Percentiles rank a stretch among this genome's conserved stretches.
Evolutionary conservation across 768 basidiomycete species (phyloP).

Genomic region (Dentipellis fragilis): DNA sequence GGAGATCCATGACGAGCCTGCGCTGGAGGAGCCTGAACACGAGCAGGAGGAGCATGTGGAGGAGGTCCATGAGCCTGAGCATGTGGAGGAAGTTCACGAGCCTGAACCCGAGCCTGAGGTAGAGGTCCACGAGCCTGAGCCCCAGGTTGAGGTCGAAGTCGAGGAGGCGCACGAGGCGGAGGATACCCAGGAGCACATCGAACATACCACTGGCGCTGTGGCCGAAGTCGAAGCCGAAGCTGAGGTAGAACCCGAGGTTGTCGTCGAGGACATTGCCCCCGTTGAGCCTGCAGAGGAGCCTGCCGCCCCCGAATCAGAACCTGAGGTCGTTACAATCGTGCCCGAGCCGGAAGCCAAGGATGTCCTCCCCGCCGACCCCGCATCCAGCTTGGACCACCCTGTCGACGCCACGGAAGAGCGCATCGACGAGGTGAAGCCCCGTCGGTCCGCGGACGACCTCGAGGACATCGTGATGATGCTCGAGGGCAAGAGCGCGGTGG

Average conservation of each 20-base stretch:
- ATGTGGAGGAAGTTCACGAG: neutral
- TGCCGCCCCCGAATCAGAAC: neutral
- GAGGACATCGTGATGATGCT: conserved; percentile 63
- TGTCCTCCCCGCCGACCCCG: too few species aligned
- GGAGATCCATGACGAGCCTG: conserved; percentile 1
- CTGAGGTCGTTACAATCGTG: neutral
- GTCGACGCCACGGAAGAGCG: conserved; percentile 5
- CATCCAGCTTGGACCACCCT: neutral
- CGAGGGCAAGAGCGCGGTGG: conserved; percentile 28
- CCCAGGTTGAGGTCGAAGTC: neutral
- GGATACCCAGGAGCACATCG: neutral
- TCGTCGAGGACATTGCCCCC: neutral
- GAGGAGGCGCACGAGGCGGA: neutral
- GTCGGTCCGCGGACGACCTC: conserved; percentile 30
- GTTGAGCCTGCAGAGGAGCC: conserved; percentile 4
- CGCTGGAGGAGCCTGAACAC: conserved; percentile 8
- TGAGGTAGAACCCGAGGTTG: conserved; percentile 2
- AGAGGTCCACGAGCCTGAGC: neutral
- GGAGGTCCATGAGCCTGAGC: neutral
- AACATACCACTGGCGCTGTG: neutral
- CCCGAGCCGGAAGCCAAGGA: too few species aligned
- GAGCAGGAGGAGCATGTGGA: conserved; percentile 6
- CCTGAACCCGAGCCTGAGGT: neutral
- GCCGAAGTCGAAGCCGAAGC: neutral
- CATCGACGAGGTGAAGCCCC: conserved; percentile 15